These are phyloP conservation scores for Cadophora luteo-olivacea DNA, from an alignment of 2,329 filamentous ascomycete species.

Conservation along the genomic window DNA sequence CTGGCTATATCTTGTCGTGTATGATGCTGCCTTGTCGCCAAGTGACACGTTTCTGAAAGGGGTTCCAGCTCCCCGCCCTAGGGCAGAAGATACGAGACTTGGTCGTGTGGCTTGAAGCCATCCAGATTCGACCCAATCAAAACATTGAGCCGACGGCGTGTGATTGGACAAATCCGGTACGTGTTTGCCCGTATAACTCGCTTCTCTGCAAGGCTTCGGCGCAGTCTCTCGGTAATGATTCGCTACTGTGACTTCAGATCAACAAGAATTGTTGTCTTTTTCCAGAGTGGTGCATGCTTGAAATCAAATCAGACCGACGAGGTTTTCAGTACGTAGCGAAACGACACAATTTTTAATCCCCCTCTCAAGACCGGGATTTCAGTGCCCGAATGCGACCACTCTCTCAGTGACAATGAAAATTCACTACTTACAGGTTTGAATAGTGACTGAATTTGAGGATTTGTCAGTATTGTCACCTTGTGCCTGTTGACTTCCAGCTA, in stretches of 20 bases:
- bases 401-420: no score
- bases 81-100: neutral
- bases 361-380: no score
- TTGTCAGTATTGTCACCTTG: no score
- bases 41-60: neutral
- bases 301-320: neutral
- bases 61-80: neutral
- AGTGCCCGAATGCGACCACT: no score
- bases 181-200: neutral
- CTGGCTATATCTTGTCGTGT: neutral
- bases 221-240: neutral
- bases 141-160: neutral
- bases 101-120: neutral
- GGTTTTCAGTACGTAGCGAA: no score
- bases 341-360: no score
- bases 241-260: neutral
- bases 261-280: no score
- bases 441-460: no score
- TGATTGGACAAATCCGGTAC: neutral
- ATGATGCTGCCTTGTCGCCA: neutral
- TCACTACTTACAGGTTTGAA: no score
- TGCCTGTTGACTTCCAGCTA: no score
- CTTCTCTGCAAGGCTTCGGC: neutral
- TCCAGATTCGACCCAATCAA: neutral
- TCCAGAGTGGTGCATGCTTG: no score